These are phyloP conservation scores for Aspergillus candidus DNA, from an alignment of 2,329 filamentous ascomycete species.

Conservation along the genomic window DNA sequence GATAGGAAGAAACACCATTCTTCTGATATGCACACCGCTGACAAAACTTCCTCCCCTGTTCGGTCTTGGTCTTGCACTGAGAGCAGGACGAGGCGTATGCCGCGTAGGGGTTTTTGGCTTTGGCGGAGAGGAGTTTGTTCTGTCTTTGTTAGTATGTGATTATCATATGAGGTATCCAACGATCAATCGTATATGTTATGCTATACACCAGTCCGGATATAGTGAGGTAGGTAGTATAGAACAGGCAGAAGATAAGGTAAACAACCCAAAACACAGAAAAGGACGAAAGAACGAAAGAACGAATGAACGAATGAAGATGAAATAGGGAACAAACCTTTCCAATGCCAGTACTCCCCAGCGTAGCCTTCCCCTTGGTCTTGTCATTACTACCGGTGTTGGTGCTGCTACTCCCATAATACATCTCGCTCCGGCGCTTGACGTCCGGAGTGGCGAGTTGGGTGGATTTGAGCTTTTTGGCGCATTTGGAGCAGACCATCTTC, in stretches of 20 bases:
- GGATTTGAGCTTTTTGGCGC: slow-evolving; percentile 54
- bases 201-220: too few species aligned
- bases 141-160: too few species aligned
- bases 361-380: slow-evolving; percentile 35
- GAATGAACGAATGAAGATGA: not conserved
- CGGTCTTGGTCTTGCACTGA: slow-evolving; percentile 59
- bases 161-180: too few species aligned
- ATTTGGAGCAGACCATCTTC: slow-evolving; percentile 60
- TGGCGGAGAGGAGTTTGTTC: slow-evolving; percentile 60
- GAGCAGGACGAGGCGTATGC: slow-evolving; percentile 57
- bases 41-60: slow-evolving; percentile 55
- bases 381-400: slow-evolving; percentile 3
- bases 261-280: not conserved
- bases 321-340: slow-evolving; percentile 47
- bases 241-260: not conserved
- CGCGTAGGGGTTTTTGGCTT: slow-evolving; percentile 61
- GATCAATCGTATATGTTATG: too few species aligned
- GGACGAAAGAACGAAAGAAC: not conserved
- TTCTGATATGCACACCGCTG: slow-evolving; percentile 58
- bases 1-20: too few species aligned
- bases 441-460: slow-evolving; percentile 58
- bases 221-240: not conserved
- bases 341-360: slow-evolving; percentile 53
- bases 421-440: slow-evolving; percentile 62
- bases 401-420: slow-evolving; percentile 52